Evolutionary conservation across 345 rosid genomes (phyloP).

Genomic region (Mercurialis annua): DNA sequence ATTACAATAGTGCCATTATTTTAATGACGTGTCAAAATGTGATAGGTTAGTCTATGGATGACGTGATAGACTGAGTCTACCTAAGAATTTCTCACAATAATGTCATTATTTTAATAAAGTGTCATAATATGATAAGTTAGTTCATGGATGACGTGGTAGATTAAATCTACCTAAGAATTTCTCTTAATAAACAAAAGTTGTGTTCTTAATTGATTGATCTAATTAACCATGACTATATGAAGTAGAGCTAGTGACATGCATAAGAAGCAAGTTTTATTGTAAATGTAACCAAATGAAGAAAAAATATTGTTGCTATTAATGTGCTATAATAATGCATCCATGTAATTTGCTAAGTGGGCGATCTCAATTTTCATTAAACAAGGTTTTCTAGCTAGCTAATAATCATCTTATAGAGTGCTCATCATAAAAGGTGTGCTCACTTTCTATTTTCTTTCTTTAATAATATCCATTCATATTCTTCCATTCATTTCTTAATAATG

Average conservation of each 20-base stretch:
- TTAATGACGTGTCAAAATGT: too few species aligned
- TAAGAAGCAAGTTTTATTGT: neutral
- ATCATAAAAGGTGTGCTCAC: neutral
- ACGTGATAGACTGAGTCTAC: too few species aligned
- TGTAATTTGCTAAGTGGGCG: neutral
- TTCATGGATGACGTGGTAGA: too few species aligned
- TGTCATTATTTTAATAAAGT: too few species aligned
- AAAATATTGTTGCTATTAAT: too few species aligned
- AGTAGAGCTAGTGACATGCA: slow-evolving; percentile 6
- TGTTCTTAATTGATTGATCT: slow-evolving; percentile 9
- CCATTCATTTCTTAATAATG: neutral
- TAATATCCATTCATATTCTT: neutral
- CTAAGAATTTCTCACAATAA: too few species aligned
- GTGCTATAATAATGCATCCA: slow-evolving; percentile 6
- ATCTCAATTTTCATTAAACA: slow-evolving; percentile 4
- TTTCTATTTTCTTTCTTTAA: neutral
- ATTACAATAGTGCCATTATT: too few species aligned
- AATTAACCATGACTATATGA: slow-evolving; percentile 1
- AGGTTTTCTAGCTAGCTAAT: slow-evolving; percentile 6
- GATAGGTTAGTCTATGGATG: too few species aligned
- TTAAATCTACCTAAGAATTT: too few species aligned
- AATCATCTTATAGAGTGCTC: too few species aligned
- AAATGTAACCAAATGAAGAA: too few species aligned
- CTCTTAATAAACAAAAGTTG: neutral
- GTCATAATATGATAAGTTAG: too few species aligned